Percentiles rank a stretch among this genome's conserved stretches.
These are phyloP conservation scores for Penicillium pulvis DNA, from an alignment of 495 filamentous ascomycete genomes.

Conservation along the genomic window DNA sequence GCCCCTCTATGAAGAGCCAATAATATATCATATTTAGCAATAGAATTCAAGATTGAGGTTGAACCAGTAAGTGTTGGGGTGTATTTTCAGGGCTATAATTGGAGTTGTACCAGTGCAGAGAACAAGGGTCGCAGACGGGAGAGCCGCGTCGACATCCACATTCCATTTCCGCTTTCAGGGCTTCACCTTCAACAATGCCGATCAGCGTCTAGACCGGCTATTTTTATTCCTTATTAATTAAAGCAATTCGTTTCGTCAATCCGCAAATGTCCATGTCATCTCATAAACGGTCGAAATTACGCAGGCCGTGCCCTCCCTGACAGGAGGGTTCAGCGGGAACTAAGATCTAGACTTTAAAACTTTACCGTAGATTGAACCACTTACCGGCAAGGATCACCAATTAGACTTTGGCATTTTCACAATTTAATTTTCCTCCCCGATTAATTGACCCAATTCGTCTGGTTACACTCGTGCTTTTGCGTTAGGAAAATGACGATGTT, in stretches of 20 bases:
- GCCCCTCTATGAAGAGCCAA: neutral
- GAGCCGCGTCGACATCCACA: slow-evolving; percentile 11
- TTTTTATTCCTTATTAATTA: neutral
- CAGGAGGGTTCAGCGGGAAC: slow-evolving; percentile 5
- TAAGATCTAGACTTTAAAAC: slow-evolving; percentile 17
- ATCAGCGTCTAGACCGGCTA: slow-evolving; percentile 17
- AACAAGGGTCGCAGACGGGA: slow-evolving; percentile 19
- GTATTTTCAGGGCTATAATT: neutral
- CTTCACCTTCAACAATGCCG: slow-evolving; percentile 6
- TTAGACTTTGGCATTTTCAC: slow-evolving; percentile 11
- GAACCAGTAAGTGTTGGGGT: neutral
- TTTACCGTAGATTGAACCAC: slow-evolving; percentile 11
- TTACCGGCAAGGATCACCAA: slow-evolving; percentile 17
- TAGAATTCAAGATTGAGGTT: neutral
- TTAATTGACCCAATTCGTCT: slow-evolving; percentile 17
- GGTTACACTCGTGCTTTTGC: slow-evolving; percentile 28
- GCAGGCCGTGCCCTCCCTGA: slow-evolving; percentile 7
- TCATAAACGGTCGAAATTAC: slow-evolving; percentile 12
- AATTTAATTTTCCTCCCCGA: neutral
- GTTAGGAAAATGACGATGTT: slow-evolving; percentile 14
- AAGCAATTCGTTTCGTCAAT: neutral
- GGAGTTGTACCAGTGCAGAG: neutral
- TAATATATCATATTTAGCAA: neutral
- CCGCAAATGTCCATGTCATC: slow-evolving; percentile 12
- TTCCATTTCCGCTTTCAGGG: slow-evolving; percentile 27